Conservation (phyloP, 129 eudicot genomes). For the Escallonia rubra region DNA sequence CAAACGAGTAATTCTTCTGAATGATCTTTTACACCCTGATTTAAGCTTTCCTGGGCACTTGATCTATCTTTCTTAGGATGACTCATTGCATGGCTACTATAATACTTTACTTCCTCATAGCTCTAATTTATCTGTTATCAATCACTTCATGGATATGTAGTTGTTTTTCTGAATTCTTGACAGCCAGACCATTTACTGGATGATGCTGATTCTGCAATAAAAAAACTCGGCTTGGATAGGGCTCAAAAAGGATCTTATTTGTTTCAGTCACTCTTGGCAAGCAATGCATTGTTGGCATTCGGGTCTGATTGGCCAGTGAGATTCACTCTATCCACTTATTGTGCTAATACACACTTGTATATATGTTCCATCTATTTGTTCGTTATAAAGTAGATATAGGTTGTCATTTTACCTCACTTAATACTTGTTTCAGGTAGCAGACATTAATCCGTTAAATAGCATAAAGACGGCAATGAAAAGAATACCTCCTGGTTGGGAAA, state of each 20-base stretch:
- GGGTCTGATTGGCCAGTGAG: constrained; percentile 99
- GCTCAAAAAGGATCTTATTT: constrained; percentile 70
- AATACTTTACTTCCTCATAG: too few species aligned
- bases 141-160: too few species aligned
- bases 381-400: too few species aligned
- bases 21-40: too few species aligned
- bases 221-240: constrained; percentile 73
- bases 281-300: constrained; percentile 71
- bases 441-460: constrained; percentile 75
- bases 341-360: too few species aligned
- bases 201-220: constrained; percentile 78
- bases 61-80: too few species aligned
- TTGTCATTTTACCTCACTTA: constrained; percentile 4
- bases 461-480: constrained; percentile 73
- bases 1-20: too few species aligned
- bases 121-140: too few species aligned
- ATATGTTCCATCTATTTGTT: too few species aligned
- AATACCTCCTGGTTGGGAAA: constrained; percentile 77
- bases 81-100: too few species aligned
- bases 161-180: constrained; percentile 14
- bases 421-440: constrained; percentile 61
- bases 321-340: neutral
- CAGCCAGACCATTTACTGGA: constrained; percentile 96
- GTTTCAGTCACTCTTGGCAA: constrained; percentile 57
- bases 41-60: too few species aligned